Evolutionary conservation across 2,329 filamentous ascomycete species (phyloP).

Genomic region (Penicillium sp.): DNA sequence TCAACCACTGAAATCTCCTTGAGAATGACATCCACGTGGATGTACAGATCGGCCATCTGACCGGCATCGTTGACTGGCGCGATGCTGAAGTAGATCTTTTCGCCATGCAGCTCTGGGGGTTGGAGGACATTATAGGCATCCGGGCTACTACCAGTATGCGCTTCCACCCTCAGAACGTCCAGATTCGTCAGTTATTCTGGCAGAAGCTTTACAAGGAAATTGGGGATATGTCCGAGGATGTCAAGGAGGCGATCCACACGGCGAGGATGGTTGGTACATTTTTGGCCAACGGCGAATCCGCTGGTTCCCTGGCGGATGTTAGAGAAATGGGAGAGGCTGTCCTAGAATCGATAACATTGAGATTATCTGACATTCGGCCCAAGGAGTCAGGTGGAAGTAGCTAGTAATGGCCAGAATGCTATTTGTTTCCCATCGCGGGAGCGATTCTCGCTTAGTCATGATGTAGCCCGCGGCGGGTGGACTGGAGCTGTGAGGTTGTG

Average conservation of each 20-base stretch:
- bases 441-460: neutral
- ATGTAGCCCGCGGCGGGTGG: neutral
- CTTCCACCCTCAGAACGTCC: neutral
- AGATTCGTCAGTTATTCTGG: neutral
- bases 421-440: neutral
- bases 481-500: neutral
- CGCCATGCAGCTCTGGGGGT: neutral
- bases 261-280: neutral
- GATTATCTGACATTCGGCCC: neutral
- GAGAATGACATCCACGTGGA: neutral
- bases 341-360: neutral
- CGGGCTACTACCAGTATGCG: neutral
- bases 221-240: neutral
- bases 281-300: neutral
- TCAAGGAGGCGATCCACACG: neutral
- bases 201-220: neutral
- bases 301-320: no score
- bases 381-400: no score
- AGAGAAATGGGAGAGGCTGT: neutral
- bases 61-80: neutral
- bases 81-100: neutral
- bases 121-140: neutral
- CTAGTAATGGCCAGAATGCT: no score
- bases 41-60: neutral
- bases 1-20: neutral